Percentiles rank a stretch among this genome's conserved stretches.
phyloP scores from a whole-genome alignment of 345 rosid genomes.

The Pugionium dolabratum region DNA sequence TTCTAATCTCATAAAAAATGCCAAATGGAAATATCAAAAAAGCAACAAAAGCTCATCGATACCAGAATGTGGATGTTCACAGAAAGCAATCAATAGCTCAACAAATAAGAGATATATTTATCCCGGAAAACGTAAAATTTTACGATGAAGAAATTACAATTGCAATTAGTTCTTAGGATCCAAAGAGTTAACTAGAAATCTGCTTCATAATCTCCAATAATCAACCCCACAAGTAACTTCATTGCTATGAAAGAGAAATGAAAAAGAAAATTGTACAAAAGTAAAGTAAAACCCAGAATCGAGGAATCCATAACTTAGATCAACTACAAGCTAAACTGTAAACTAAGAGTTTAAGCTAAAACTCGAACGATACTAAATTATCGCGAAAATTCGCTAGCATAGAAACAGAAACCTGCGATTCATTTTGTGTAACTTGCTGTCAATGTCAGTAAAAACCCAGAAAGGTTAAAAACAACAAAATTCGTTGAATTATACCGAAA shows the following conservation, averaged over 20 bases:
- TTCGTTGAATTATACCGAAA: conserved; percentile 5
- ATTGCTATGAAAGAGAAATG: not conserved
- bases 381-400: not conserved
- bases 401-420: conserved; percentile 14
- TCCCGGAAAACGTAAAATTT: conserved; percentile 1
- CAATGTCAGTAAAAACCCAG: not conserved
- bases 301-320: conserved; percentile 19
- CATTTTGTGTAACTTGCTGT: not conserved
- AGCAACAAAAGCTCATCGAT: conserved; percentile 10
- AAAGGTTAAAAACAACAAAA: not conserved
- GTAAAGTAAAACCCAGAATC: not conserved
- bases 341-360: not conserved
- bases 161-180: not conserved
- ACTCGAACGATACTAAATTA: conserved; percentile 7
- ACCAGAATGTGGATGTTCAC: not conserved
- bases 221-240: conserved; percentile 11
- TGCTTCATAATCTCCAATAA: conserved; percentile 3
- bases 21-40: not conserved
- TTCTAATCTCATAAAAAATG: not conserved
- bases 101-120: conserved; percentile 8
- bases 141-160: not conserved
- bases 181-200: not conserved
- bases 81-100: not conserved
- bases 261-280: not conserved
- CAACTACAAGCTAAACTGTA: conserved; percentile 26